Percentiles rank a stretch among this genome's conserved stretches.
Evolutionary conservation across 192 early-diverging fungal genomes (phyloP).

Genomic region (Umbelopsis ramanniana): DNA sequence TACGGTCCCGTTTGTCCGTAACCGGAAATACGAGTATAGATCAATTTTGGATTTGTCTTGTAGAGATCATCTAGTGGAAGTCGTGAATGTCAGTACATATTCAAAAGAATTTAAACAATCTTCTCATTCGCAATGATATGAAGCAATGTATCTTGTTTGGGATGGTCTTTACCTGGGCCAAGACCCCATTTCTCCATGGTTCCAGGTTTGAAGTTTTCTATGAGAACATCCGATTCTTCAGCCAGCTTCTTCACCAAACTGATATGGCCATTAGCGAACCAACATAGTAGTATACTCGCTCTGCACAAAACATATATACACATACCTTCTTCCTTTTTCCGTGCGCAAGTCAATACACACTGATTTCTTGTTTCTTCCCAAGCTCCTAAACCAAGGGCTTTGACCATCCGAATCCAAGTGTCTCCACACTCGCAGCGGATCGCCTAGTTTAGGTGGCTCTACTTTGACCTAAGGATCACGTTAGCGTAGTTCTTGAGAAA

Average conservation of each 20-base stretch:
- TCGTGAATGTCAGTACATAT: too few relatives aligned
- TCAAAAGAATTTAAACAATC: too few relatives aligned
- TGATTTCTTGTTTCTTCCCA: slow-evolving; percentile 53
- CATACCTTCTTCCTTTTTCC: slow-evolving; percentile 48
- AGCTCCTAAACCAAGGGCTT: slow-evolving; percentile 52
- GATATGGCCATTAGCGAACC: not conserved
- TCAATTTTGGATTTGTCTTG: slow-evolving; percentile 43
- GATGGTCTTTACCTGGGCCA: slow-evolving; percentile 42
- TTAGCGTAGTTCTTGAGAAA: not conserved
- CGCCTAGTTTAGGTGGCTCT: slow-evolving; percentile 49
- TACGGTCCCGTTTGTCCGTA: slow-evolving; percentile 59
- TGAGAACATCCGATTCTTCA: slow-evolving; percentile 48
- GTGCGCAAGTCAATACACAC: slow-evolving; percentile 49
- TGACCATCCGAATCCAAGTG: slow-evolving; percentile 48
- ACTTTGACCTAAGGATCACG: slow-evolving; percentile 42
- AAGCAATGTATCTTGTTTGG: not conserved
- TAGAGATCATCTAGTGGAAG: slow-evolving; percentile 42
- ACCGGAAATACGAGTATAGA: slow-evolving; percentile 56
- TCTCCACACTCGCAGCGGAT: slow-evolving; percentile 52
- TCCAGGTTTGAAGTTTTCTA: slow-evolving; percentile 60
- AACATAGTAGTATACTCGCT: not conserved
- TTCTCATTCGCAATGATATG: not conserved
- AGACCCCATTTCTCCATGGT: slow-evolving; percentile 62
- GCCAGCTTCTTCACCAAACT: slow-evolving; percentile 38
- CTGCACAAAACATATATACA: not conserved